Evolutionary conservation across 345 rosid genomes (phyloP).

Genomic region (Citrus glauca): DNA sequence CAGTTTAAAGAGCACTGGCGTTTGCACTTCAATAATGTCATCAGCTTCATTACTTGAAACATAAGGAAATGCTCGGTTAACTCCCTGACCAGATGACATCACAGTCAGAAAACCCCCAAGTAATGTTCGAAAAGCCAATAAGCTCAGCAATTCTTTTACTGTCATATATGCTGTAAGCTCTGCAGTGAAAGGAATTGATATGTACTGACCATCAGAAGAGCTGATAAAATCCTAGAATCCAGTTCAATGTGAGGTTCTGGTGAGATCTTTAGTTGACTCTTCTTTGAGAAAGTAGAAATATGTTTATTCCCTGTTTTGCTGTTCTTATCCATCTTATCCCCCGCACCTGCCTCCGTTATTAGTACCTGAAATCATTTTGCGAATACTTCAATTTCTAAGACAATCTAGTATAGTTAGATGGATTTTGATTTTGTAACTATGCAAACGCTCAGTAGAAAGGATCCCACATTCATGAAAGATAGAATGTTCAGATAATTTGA

Average conservation of each 20-base stretch:
- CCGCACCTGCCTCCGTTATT: conserved; percentile 50
- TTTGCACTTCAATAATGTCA: conserved; percentile 79
- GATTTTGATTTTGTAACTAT: background rate
- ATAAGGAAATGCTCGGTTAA: conserved; percentile 96
- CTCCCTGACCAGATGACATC: conserved; percentile 55
- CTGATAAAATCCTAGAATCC: conserved; percentile 92
- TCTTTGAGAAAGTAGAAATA: conserved; percentile 28
- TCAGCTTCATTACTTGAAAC: conserved; percentile 85
- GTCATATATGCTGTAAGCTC: background rate
- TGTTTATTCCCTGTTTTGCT: conserved; percentile 24
- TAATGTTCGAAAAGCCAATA: background rate
- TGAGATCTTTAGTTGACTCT: conserved; percentile 30
- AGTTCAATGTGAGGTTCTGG: conserved; percentile 71
- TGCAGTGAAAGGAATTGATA: background rate
- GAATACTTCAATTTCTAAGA: conserved; percentile 14
- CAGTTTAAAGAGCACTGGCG: conserved; percentile 87
- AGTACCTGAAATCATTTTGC: conserved; percentile 49
- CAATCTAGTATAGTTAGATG: background rate
- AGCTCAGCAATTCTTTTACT: background rate
- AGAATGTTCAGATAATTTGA: background rate
- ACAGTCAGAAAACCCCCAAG: conserved; percentile 2
- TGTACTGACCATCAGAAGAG: conserved; percentile 70
- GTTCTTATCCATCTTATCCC: conserved; percentile 29
- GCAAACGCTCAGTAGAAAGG: background rate
- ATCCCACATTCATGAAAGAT: background rate